phyloP scores from a whole-genome alignment of 179 eudicot species.

The Patellifolia procumbens region DNA sequence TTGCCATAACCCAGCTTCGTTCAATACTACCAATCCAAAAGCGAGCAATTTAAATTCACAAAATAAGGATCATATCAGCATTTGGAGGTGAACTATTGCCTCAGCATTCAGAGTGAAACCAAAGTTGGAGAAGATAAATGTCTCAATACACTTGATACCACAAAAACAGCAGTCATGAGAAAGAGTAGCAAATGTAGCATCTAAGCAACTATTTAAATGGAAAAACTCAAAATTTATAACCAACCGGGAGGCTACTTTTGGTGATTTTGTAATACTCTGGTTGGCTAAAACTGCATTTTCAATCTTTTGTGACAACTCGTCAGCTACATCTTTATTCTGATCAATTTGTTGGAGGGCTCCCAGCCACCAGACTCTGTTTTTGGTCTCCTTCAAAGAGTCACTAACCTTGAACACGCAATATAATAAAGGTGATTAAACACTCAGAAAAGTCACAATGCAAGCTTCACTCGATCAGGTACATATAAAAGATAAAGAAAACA shows the following conservation, averaged over 20 bases:
- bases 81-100: neutral
- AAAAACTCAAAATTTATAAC: conserved; percentile 22
- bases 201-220: conserved; percentile 5
- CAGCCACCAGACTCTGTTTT: conserved; percentile 72
- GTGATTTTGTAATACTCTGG: conserved; percentile 52
- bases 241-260: conserved; percentile 59
- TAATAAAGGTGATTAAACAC: neutral
- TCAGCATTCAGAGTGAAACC: neutral
- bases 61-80: conserved; percentile 1
- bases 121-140: neutral
- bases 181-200: conserved; percentile 1
- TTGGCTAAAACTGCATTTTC: conserved; percentile 71
- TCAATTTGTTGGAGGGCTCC: conserved; percentile 71
- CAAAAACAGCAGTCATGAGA: neutral
- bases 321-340: conserved; percentile 53
- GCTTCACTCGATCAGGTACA: neutral
- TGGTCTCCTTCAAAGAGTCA: conserved; percentile 39
- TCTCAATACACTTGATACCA: neutral
- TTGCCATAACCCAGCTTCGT: neutral
- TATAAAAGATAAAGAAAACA: neutral
- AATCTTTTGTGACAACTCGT: conserved; percentile 63
- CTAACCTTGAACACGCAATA: conserved; percentile 55
- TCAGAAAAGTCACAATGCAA: neutral
- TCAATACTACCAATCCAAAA: neutral
- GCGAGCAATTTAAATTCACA: neutral